Base-by-base conservation (phyloP, 2,329 filamentous ascomycete genomes). In the Colletotrichum liriopes region DNA sequence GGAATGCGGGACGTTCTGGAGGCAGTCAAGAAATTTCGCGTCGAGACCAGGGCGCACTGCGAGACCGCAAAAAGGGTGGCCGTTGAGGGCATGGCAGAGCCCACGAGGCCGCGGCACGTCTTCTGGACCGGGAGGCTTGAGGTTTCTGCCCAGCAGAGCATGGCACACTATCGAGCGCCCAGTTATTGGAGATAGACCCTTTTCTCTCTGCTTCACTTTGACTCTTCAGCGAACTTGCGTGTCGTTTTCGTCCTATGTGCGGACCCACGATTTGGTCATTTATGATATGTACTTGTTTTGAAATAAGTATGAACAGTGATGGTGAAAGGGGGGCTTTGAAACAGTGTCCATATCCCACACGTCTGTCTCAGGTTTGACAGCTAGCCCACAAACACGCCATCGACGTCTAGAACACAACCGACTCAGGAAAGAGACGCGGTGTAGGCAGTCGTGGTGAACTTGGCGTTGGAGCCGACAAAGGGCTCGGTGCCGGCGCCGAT, bases 401-500 rank as follows among this genome's bases (percentile, higher is more conserved):
- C 16, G 9, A 3, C 20, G 23, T 37, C 32, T 37, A 23, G 11
- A 55, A 37, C 16, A 14, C 9, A 16, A 11, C 32, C 9, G 47
- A 26, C 8, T 61, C 55, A 71, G 23, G 54, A 43, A 7, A 68
- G 51, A 12, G 64, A 67, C 5, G 59, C 71, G 8, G 58, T 61
- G 52, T 74, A 74, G n/a, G 71, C 52, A 32, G 45, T 58, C 23
- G 73, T 74, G 16, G 75, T 75, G 71, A 78, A 77, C 26, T 74
- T 67, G 35, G 74, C 76, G 62, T 86, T 81, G 49, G 75, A 82
- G 67, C 88, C 88, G 72, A 84, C 84, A 75, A 90, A 90, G 1
- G 88, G 84, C 81, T 90, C 89, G 3, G 88, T 90, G 14, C 89
- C 89, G 26, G 86, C 86, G 71, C 85, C 84, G 32, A 89, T 81